A percentile compares a stretch with the other conserved stretches of the same genome.
phyloP scores from a whole-genome alignment of 1,139 yeast species.

The Geotrichum macrosporum region DNA sequence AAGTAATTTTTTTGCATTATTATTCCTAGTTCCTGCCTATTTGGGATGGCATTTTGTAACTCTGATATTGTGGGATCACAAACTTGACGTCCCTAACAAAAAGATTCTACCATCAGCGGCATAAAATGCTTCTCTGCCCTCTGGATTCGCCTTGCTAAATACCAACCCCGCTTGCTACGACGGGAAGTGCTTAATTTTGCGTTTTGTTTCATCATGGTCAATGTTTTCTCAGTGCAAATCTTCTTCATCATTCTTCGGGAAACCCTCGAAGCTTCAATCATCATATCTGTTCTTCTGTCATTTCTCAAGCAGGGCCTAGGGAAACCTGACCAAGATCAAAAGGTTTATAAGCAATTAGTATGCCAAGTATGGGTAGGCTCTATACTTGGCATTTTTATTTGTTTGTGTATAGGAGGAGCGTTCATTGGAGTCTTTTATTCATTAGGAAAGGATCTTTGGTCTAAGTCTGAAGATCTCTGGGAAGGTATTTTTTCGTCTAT shows the following conservation, averaged over 20 bases:
- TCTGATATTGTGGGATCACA: slow-evolving; percentile 4
- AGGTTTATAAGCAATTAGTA: slow-evolving; percentile 39
- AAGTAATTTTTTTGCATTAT: too few species aligned
- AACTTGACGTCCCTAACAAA: slow-evolving; percentile 1
- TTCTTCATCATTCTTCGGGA: slow-evolving; percentile 90
- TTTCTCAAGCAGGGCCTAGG: slow-evolving; percentile 76
- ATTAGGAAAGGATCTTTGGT: slow-evolving; percentile 76
- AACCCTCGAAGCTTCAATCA: slow-evolving; percentile 82
- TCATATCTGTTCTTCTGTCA: slow-evolving; percentile 83
- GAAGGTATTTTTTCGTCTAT: slow-evolving; percentile 82
- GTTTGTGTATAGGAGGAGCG: slow-evolving; percentile 68
- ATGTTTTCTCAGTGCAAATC: slow-evolving; percentile 43
- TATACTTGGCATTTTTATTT: slow-evolving; percentile 61
- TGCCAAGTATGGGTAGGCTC: slow-evolving; percentile 87
- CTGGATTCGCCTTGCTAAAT: background rate
- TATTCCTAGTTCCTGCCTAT: background rate
- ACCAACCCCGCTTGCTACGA: background rate
- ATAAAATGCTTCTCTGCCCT: background rate
- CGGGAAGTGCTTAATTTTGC: background rate
- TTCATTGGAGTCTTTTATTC: slow-evolving; percentile 73
- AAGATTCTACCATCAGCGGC: too few species aligned
- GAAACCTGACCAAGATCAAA: background rate
- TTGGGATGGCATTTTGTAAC: background rate
- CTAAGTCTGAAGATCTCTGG: slow-evolving; percentile 82
- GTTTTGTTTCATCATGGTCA: slow-evolving; percentile 29